Evolutionary conservation across 1,284 basidiomycete species (phyloP).

Genomic region (Golubevia sp.): DNA sequence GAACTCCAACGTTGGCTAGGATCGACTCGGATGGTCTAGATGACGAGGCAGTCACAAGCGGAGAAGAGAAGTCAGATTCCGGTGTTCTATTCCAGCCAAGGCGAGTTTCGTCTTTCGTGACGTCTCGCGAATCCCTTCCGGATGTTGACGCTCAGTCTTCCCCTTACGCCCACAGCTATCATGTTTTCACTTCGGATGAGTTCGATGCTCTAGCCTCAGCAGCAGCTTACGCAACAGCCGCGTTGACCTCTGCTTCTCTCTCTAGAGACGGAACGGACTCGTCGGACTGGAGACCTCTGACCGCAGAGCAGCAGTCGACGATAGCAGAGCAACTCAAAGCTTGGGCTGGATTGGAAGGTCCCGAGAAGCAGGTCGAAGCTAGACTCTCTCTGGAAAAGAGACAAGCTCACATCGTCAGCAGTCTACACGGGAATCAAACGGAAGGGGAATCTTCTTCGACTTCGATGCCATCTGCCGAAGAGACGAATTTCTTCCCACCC

Average conservation of each 20-base stretch:
- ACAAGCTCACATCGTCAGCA: constrained; percentile 28
- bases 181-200: constrained; percentile 30
- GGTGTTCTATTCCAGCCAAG: constrained; percentile 32
- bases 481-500: constrained; percentile 39
- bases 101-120: constrained; percentile 9
- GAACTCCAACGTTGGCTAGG: not conserved
- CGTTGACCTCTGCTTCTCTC: constrained; percentile 36
- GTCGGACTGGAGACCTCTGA: constrained; percentile 20
- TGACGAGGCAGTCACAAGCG: not conserved
- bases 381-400: constrained; percentile 30
- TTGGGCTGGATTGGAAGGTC: constrained; percentile 53
- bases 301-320: constrained; percentile 25
- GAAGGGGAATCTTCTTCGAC: not conserved
- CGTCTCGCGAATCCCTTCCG: too few relatives aligned
- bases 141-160: not conserved
- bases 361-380: constrained; percentile 37
- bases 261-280: not conserved
- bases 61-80: constrained; percentile 15
- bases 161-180: constrained; percentile 10
- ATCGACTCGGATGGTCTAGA: not conserved
- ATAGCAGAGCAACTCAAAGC: constrained; percentile 37
- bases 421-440: not conserved
- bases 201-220: constrained; percentile 45
- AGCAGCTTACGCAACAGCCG: constrained; percentile 46
- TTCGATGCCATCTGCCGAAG: constrained; percentile 8